Evolutionary conservation across 2,329 filamentous ascomycete species (phyloP).

Genomic region (Fusarium devonianum): DNA sequence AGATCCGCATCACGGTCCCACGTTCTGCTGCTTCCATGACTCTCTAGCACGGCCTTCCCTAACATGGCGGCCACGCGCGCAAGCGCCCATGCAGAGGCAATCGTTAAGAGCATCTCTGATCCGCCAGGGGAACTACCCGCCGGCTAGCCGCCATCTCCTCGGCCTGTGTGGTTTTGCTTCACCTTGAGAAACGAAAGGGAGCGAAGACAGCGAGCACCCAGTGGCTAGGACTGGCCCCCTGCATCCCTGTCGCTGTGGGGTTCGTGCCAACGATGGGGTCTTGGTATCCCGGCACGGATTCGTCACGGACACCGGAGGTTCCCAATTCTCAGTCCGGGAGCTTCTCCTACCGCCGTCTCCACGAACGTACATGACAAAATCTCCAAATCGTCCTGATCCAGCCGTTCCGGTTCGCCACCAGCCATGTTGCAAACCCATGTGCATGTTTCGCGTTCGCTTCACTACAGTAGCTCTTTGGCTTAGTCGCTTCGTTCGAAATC

Average conservation of each 20-base stretch:
- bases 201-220: slow-evolving; percentile 10
- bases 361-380: neutral
- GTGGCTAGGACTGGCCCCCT: slow-evolving; percentile 33
- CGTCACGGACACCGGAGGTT: slow-evolving; percentile 35
- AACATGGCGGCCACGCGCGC: too few relatives aligned
- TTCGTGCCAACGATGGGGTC: slow-evolving; percentile 18
- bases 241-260: slow-evolving; percentile 23
- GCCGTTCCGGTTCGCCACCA: slow-evolving; percentile 19
- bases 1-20: too few relatives aligned
- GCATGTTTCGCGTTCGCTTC: slow-evolving; percentile 2
- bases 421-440: slow-evolving; percentile 15
- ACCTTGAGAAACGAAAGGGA: too few relatives aligned
- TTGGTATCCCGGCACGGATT: slow-evolving; percentile 29
- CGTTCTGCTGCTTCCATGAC: too few relatives aligned
- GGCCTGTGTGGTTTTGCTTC: too few relatives aligned
- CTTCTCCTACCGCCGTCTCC: slow-evolving; percentile 11
- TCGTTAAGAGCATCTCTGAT: too few relatives aligned
- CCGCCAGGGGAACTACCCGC: too few relatives aligned
- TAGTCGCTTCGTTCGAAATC: slow-evolving; percentile 18
- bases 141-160: too few relatives aligned
- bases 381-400: too few relatives aligned
- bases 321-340: slow-evolving; percentile 12
- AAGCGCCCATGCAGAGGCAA: too few relatives aligned
- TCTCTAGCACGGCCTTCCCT: too few relatives aligned
- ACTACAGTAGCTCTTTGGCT: neutral